Conservation (phyloP, 805 yeast species). For the Wickerhamiella slavikovae region DNA sequence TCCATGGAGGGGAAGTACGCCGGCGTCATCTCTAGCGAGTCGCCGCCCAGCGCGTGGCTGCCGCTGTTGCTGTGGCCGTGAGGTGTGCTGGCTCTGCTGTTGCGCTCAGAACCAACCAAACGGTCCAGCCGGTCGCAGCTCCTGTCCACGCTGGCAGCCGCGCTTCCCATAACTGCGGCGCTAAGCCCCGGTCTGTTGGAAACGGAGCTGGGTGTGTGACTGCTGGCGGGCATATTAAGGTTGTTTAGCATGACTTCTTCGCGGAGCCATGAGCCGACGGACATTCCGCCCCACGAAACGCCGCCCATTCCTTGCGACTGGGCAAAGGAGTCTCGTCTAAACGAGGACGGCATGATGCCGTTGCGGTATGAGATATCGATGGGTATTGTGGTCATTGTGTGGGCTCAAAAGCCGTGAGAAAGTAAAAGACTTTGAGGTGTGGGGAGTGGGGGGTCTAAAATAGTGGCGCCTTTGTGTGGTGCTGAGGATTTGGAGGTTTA, state of each 20-base stretch:
- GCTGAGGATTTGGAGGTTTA: no score
- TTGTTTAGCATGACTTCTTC: slow-evolving; percentile 37
- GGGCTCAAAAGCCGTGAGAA: no score
- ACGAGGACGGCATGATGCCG: slow-evolving; percentile 16
- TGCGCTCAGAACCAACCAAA: no score
- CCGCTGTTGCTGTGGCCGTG: no score
- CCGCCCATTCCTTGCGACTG: slow-evolving; percentile 98
- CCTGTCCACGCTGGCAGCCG: no score
- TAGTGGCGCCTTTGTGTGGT: no score
- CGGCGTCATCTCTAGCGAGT: slow-evolving; percentile 37
- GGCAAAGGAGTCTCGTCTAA: slow-evolving; percentile 79
- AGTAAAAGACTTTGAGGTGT: no score
- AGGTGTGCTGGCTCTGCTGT: no score
- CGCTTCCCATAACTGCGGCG: no score
- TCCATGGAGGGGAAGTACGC: slow-evolving; percentile 82
- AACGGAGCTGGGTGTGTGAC: slow-evolving; percentile 13
- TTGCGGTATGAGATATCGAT: slow-evolving; percentile 22
- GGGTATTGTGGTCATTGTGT: slow-evolving; percentile 18
- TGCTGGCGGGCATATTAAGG: slow-evolving; percentile 12
- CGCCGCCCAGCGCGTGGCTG: no score
- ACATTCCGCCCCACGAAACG: slow-evolving; percentile 88
- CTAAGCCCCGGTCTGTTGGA: slow-evolving; percentile 56
- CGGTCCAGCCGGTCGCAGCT: no score
- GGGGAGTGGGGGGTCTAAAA: no score
- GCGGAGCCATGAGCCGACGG: slow-evolving; percentile 88